phyloP scores from a whole-genome alignment of 768 basidiomycete species.

The Boletus pseudopeckii region DNA sequence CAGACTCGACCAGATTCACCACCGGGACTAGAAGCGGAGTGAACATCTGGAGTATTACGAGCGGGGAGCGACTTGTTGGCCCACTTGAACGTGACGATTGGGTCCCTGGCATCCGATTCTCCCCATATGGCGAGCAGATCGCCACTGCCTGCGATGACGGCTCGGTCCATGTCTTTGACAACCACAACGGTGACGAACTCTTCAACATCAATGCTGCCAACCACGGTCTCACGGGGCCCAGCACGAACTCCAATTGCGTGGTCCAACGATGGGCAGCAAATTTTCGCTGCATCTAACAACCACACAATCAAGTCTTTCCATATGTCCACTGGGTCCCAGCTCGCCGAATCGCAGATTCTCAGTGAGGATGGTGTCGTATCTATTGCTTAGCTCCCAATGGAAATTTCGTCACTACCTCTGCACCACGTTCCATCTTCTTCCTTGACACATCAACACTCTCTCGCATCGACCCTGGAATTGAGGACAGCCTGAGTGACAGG shows the following conservation, averaged over 20 bases:
- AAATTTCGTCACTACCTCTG: background rate
- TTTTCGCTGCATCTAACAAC: background rate
- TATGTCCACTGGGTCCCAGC: background rate
- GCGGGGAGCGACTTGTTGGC: background rate
- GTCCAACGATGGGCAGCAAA: background rate
- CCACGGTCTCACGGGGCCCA: background rate
- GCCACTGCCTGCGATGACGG: too few relatives aligned
- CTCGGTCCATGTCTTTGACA: background rate
- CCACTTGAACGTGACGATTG: background rate
- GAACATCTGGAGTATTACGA: background rate
- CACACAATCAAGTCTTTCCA: background rate
- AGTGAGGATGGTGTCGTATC: too few relatives aligned
- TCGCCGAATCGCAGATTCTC: background rate
- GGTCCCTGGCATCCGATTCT: background rate
- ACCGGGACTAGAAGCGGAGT: background rate
- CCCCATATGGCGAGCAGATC: too few relatives aligned
- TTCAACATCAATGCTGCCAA: too few relatives aligned
- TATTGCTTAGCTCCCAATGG: too few relatives aligned
- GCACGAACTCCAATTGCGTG: background rate
- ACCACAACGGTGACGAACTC: background rate
- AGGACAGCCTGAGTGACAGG: rapidly evolving
- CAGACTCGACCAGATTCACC: background rate
- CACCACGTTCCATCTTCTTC: background rate
- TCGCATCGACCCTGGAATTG: background rate
- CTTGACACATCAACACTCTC: background rate